Conservation (phyloP, 345 rosid genomes). For the Citrus cavaleriei region DNA sequence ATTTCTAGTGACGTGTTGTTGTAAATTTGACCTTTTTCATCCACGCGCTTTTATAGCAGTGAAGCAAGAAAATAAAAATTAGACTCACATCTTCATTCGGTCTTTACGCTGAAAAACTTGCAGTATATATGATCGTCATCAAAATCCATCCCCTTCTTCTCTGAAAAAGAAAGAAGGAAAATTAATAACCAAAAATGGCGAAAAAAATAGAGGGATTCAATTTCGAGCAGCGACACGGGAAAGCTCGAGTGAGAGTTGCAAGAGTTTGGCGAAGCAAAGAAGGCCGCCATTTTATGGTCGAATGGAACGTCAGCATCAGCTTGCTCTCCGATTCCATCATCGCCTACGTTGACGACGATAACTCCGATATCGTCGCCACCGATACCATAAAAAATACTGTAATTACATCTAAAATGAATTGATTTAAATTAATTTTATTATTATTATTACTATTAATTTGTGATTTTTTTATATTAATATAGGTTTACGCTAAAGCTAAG, state of each 20-base stretch:
- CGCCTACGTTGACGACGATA: constrained; percentile 64
- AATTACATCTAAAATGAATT: background rate
- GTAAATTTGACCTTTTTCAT: background rate
- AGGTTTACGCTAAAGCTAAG: constrained; percentile 93
- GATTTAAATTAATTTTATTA: background rate
- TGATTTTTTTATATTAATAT: background rate
- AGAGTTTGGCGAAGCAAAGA: constrained; percentile 72
- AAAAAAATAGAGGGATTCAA: constrained; percentile 47
- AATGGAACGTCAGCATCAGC: constrained; percentile 75
- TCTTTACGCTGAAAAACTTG: too few species aligned
- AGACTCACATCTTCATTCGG: too few species aligned
- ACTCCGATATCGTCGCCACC: constrained; percentile 87
- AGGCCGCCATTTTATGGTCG: constrained; percentile 59
- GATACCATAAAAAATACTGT: constrained; percentile 97
- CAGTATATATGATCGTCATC: background rate
- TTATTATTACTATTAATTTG: background rate
- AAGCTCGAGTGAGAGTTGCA: constrained; percentile 71
- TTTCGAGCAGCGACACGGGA: constrained; percentile 89
- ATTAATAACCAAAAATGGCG: constrained; percentile 35
- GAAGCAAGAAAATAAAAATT: background rate
- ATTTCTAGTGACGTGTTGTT: background rate
- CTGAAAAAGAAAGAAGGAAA: background rate
- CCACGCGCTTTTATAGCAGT: background rate
- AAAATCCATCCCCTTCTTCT: background rate
- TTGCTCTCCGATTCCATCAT: constrained; percentile 73